These are phyloP conservation scores for Boletales sp. DNA, from an alignment of 768 basidiomycete species.

Conservation along the genomic window DNA sequence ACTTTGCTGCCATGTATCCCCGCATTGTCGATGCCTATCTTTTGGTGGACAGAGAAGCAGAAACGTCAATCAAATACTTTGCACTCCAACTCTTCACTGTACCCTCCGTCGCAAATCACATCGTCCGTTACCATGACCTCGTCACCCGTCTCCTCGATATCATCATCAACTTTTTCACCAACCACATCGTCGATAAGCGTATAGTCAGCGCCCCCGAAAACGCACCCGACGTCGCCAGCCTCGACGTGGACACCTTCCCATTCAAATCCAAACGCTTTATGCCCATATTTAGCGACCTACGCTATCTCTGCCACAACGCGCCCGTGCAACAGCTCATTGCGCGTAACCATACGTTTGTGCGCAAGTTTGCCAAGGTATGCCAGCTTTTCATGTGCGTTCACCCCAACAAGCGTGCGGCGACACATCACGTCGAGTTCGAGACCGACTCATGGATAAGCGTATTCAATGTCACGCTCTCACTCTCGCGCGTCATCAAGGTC, in stretches of 20 bases:
- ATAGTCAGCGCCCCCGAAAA: constrained; percentile 39
- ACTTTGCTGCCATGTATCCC: constrained; percentile 83
- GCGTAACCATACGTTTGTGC: constrained; percentile 59
- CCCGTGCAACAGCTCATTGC: constrained; percentile 80
- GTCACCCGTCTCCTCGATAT: constrained; percentile 76
- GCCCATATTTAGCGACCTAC: constrained; percentile 89
- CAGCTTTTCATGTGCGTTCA: constrained; percentile 93
- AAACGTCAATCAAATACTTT: constrained; percentile 93
- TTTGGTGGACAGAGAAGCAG: constrained; percentile 88
- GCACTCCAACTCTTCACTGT: constrained; percentile 92
- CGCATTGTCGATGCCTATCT: constrained; percentile 88
- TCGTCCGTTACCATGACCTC: constrained; percentile 70
- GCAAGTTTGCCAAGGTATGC: constrained; percentile 72
- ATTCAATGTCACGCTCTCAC: constrained; percentile 89
- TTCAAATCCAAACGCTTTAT: constrained; percentile 97
- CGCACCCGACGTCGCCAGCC: constrained; percentile 21
- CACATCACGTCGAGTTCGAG: constrained; percentile 92
- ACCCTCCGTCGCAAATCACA: constrained; percentile 77
- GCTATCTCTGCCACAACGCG: constrained; percentile 78
- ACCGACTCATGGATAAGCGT: constrained; percentile 96
- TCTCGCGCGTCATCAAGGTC: constrained; percentile 84
- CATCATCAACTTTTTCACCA: constrained; percentile 90
- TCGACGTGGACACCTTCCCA: constrained; percentile 82
- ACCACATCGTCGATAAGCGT: constrained; percentile 74
- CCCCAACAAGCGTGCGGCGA: constrained; percentile 78